phyloP scores from a whole-genome alignment of 805 yeast species.

The Kazachstania taianensis region DNA sequence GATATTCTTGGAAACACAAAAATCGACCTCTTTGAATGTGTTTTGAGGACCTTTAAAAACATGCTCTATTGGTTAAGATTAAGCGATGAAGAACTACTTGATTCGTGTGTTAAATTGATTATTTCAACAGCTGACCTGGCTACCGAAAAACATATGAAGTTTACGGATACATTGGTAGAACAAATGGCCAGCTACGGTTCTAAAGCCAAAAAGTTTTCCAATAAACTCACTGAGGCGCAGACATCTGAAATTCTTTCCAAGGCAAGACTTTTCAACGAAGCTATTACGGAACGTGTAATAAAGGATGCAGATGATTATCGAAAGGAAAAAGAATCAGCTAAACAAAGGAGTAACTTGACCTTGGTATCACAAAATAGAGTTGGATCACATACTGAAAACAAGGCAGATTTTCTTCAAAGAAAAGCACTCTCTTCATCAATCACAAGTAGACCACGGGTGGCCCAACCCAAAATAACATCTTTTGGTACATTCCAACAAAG shows the following conservation, averaged over 20 bases:
- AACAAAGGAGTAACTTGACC: constrained; percentile 6
- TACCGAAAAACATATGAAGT: constrained; percentile 38
- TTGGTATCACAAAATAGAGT: constrained; percentile 4
- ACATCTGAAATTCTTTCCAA: constrained; percentile 49
- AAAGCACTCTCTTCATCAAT: constrained; percentile 25
- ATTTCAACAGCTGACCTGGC: constrained; percentile 59
- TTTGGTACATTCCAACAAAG: constrained; percentile 30
- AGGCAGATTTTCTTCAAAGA: constrained; percentile 26
- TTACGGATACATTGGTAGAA: constrained; percentile 44
- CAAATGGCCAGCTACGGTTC: constrained; percentile 55
- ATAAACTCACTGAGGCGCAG: constrained; percentile 60
- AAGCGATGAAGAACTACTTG: constrained; percentile 60
- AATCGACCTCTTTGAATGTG: constrained; percentile 37
- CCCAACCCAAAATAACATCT: constrained; percentile 31
- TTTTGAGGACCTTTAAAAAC: constrained; percentile 53
- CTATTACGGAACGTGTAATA: constrained; percentile 44
- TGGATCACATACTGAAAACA: constrained; percentile 14
- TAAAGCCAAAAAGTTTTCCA: constrained; percentile 56
- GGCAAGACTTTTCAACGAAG: constrained; percentile 46
- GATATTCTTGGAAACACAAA: constrained; percentile 29
- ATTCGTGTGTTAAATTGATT: constrained; percentile 62
- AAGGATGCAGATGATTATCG: constrained; percentile 33
- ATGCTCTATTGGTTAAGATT: constrained; percentile 75
- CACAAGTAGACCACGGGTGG: constrained; percentile 21
- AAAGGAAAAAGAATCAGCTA: constrained; percentile 20